These are phyloP conservation scores for Penicillium olsonii DNA, from an alignment of 2,329 filamentous ascomycete species.

Conservation along the genomic window DNA sequence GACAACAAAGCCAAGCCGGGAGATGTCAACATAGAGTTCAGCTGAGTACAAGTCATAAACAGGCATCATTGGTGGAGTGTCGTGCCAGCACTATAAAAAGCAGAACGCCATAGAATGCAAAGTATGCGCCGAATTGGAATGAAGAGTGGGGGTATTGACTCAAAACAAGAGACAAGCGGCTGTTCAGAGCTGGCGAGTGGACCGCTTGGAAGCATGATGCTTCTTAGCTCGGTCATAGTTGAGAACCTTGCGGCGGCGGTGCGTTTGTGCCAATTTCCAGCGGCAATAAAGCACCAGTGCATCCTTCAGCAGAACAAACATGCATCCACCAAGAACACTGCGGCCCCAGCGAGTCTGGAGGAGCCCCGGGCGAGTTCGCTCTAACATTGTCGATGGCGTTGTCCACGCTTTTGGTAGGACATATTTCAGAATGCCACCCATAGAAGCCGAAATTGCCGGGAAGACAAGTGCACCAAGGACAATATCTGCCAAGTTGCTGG, in stretches of 20 bases:
- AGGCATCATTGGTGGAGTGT: conserved; percentile 17
- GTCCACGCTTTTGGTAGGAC: conserved; percentile 71
- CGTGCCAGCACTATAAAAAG: conserved; percentile 10
- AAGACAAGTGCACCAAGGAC: conserved; percentile 73
- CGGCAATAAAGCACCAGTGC: conserved; percentile 61
- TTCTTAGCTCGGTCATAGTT: conserved; percentile 49
- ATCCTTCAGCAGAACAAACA: conserved; percentile 83
- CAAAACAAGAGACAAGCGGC: not conserved
- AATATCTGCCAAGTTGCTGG: conserved; percentile 58
- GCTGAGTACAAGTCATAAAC: conserved; percentile 9
- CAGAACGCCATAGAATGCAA: conserved; percentile 25
- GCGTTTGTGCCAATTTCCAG: conserved; percentile 51
- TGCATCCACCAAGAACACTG: conserved; percentile 81
- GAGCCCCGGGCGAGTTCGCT: conserved; percentile 60
- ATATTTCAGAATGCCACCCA: conserved; percentile 73
- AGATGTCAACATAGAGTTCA: not conserved
- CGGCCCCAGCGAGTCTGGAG: conserved; percentile 85
- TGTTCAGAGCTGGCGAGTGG: not conserved
- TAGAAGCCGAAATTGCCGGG: conserved; percentile 74
- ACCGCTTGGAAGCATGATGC: conserved; percentile 27
- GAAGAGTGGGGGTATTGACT: conserved; percentile 2
- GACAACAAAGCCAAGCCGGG: not conserved
- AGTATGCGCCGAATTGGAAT: conserved; percentile 2
- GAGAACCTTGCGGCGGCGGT: conserved; percentile 48
- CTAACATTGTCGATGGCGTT: conserved; percentile 40